Conservation (phyloP, 176 grass and related monocot genomes). For the Triticum dicoccoides region DNA sequence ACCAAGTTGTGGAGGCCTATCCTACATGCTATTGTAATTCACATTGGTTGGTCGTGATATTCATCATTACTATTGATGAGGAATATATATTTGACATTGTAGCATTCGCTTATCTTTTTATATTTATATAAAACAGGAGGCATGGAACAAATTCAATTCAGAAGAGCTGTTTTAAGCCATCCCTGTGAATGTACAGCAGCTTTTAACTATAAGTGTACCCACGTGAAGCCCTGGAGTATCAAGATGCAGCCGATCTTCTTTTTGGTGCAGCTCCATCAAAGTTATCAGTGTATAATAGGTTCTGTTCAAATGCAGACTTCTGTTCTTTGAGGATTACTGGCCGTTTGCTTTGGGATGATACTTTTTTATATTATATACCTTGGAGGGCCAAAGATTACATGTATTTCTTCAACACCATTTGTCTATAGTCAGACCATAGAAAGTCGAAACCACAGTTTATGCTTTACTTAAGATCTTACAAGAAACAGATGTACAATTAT, state of each 20-base stretch:
- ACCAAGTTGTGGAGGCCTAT: neutral
- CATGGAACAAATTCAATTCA: conserved; percentile 69
- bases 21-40: neutral
- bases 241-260: neutral
- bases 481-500: neutral
- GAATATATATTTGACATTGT: neutral
- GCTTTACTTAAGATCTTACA: neutral
- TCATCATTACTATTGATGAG: neutral
- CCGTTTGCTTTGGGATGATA: neutral
- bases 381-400: neutral
- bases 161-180: conserved; percentile 60
- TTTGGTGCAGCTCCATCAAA: neutral
- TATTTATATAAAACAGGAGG: conserved; percentile 43
- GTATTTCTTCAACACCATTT: neutral
- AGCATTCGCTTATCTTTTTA: neutral
- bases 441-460: neutral
- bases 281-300: neutral
- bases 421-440: conserved; percentile 31
- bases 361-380: conserved; percentile 11
- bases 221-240: neutral
- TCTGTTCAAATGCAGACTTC: neutral
- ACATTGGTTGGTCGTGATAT: neutral
- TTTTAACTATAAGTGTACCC: conserved; percentile 23
- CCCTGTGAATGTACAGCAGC: conserved; percentile 18
- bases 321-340: neutral